These are phyloP conservation scores for Amylocystis lapponica DNA, from an alignment of 768 basidiomycete species.

Conservation along the genomic window DNA sequence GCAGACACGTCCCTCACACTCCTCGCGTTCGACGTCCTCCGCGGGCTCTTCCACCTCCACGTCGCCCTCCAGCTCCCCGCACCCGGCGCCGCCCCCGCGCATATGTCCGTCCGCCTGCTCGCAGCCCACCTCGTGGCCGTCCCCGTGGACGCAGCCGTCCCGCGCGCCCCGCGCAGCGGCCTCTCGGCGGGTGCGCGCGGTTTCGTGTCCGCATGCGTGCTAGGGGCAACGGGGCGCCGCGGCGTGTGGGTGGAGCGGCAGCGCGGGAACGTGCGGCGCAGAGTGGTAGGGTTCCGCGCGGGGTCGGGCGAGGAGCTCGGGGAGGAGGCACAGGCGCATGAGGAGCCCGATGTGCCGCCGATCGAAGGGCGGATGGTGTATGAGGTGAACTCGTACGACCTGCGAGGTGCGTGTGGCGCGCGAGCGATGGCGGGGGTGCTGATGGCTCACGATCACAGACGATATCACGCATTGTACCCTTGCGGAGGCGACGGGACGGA, in stretches of 20 bases:
- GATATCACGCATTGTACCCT: constrained; percentile 27
- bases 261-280: constrained; percentile 34
- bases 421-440: too few species aligned
- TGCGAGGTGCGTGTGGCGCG: constrained; percentile 26
- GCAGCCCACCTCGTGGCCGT: constrained; percentile 39
- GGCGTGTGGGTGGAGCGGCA: constrained; percentile 54
- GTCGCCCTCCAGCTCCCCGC: constrained; percentile 26
- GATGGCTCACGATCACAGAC: constrained; percentile 13
- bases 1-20: constrained; percentile 33
- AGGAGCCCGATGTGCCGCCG: background rate
- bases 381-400: constrained; percentile 25
- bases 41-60: constrained; percentile 46
- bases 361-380: constrained; percentile 20
- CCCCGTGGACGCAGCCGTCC: constrained; percentile 6
- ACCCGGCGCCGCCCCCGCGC: constrained; percentile 11
- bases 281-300: constrained; percentile 38
- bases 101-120: constrained; percentile 36
- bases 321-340: background rate
- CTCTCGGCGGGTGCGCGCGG: constrained; percentile 29
- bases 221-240: constrained; percentile 45
- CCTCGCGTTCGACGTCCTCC: constrained; percentile 36
- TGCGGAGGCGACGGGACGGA: constrained; percentile 24
- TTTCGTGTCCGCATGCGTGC: constrained; percentile 43
- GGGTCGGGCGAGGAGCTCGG: background rate
- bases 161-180: constrained; percentile 11